Conservation (phyloP, 1,139 yeast species). For the Yamadazyma blattariae region DNA sequence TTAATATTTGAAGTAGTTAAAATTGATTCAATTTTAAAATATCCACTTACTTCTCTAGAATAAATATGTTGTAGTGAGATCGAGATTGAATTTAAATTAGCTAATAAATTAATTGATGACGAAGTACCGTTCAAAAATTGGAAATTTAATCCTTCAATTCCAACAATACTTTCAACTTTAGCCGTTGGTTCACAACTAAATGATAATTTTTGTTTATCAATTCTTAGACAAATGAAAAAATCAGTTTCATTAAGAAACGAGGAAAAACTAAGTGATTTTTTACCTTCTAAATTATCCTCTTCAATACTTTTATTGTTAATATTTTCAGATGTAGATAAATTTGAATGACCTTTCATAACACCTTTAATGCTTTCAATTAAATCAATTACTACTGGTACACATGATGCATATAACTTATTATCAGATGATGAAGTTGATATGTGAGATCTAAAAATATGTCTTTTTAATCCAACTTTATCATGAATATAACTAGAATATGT, state of each 20-base stretch:
- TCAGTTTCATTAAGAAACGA: constrained; percentile 52
- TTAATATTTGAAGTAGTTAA: constrained; percentile 39
- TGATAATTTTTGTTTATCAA: constrained; percentile 71
- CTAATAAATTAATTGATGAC: constrained; percentile 30
- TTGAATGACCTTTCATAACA: constrained; percentile 26
- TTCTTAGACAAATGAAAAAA: constrained; percentile 58
- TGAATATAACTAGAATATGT: constrained; percentile 41
- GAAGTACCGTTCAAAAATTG: constrained; percentile 52
- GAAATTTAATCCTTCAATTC: constrained; percentile 60
- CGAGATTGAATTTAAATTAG: constrained; percentile 48
- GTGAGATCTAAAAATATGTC: constrained; percentile 52
- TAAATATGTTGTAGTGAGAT: constrained; percentile 86
- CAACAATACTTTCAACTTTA: constrained; percentile 82
- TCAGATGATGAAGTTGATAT: constrained; percentile 68
- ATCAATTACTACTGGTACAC: constrained; percentile 76
- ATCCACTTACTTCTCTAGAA: constrained; percentile 86
- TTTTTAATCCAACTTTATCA: constrained; percentile 21
- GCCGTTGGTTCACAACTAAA: constrained; percentile 93
- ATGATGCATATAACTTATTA: constrained; percentile 65
- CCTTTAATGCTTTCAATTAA: constrained; percentile 46
- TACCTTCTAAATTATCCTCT: constrained; percentile 3
- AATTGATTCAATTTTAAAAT: constrained; percentile 54
- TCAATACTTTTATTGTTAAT: neutral
- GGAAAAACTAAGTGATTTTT: constrained; percentile 27
- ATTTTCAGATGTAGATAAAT: neutral